Evolutionary conservation across 163 green algal species (phyloP), one percentile per base, ranked within the genome.

Genomic region (Trebouxia gelatinosa): DNA sequence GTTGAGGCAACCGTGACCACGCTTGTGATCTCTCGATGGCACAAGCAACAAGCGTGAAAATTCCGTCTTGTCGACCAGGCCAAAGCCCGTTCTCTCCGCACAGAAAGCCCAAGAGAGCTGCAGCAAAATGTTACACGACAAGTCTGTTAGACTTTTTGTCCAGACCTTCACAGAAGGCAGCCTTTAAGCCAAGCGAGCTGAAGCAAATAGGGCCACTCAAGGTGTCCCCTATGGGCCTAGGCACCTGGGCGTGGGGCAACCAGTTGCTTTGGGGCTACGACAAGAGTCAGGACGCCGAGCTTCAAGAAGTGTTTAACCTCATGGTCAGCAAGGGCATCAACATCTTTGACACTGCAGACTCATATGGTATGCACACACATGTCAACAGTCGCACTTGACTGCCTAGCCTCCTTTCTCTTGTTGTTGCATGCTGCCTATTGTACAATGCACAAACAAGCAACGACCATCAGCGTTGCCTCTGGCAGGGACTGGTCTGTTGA

Each of bases 331-430:
- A 51, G 17, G 95, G 94, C 29, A 84, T 98, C 65, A 97, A 96
- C 67, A n/a, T 99, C 0, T 99, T 97, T 66, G 95, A 99, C 84
- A 98, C 92, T 0, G 95, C 90, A 6, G 95, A 99, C 86, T 93
- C 83, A 0, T 99, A 99, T 78, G 95, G 93, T 82, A 89, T 81
- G 70, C 6, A 9, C 39, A 37, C 6, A n/a, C 35, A 74, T 74
- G 26, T 67, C 29, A 40, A 31, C 46, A 57, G 1, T 19, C 46
- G 21, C 19, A 3, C 21, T 57, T 19, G 2, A 57, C 46, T 57
- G n/a, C n/a, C n/a, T n/a, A n/a, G n/a, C n/a, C n/a, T n/a, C n/a
- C n/a, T n/a, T n/a, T n/a, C n/a, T n/a, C n/a, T n/a, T 70, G 59
- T 70, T 19, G 26, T n/a, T 67, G 23, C 58, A 67, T 5, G 29